Evolutionary conservation across 139 green algal genomes (phyloP).

Genomic region (Auxenochlorella pyrenoidosa): DNA sequence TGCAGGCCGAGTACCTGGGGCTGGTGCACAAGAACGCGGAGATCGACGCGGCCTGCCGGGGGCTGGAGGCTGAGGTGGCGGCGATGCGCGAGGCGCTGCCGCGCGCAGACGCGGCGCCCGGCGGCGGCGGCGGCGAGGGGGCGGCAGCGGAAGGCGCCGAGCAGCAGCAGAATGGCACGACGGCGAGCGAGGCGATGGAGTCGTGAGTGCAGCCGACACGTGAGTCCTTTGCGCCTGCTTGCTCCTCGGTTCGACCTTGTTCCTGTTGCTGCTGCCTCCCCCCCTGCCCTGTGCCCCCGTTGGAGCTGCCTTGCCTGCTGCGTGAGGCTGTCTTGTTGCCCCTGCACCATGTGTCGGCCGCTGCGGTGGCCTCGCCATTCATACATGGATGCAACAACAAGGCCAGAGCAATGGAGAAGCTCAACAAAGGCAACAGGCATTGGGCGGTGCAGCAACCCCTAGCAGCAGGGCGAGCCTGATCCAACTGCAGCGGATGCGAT

Average conservation of each 20-base stretch:
- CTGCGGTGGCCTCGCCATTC: no score
- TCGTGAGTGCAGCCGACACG: not conserved
- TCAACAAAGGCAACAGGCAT: no score
- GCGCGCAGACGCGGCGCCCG: not conserved
- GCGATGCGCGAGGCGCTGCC: slow-evolving; percentile 28
- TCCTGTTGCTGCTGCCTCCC: no score
- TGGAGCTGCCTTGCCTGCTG: no score
- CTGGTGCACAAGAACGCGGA: slow-evolving; percentile 55
- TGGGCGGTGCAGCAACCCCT: no score
- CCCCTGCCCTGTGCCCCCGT: not conserved
- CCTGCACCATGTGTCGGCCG: no score
- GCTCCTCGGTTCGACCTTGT: not conserved
- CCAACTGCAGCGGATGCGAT: no score
- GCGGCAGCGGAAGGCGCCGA: not conserved
- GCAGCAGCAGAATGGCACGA: not conserved
- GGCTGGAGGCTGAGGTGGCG: slow-evolving; percentile 17
- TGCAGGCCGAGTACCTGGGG: slow-evolving; percentile 57
- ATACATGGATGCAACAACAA: no score
- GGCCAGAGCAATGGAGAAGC: no score
- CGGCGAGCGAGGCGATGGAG: not conserved
- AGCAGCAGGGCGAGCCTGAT: no score
- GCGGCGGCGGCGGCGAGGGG: not conserved
- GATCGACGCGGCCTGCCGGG: slow-evolving; percentile 8
- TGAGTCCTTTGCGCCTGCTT: not conserved
- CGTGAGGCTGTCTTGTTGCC: no score